A percentile compares a stretch with the other conserved stretches of the same genome.
These are phyloP conservation scores for Naumovozyma dairenensis DNA, from an alignment of 805 yeast genomes.

Conservation along the genomic window DNA sequence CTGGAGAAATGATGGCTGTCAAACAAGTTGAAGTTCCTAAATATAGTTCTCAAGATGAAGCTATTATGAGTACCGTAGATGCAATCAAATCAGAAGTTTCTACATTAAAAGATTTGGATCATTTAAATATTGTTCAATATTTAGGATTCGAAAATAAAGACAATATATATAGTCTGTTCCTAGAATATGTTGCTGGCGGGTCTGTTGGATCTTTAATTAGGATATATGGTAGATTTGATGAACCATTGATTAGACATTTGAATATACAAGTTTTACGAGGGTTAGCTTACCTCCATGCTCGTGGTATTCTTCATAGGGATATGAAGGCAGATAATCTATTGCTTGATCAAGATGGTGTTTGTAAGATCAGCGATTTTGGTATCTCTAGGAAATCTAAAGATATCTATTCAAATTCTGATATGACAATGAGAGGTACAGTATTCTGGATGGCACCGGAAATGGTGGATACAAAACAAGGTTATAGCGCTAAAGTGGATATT, in stretches of 20 bases:
- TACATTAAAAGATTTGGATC: slow-evolving; percentile 88
- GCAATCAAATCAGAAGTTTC: slow-evolving; percentile 87
- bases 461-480: slow-evolving; percentile 85
- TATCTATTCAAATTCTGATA: slow-evolving; percentile 84
- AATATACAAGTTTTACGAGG: slow-evolving; percentile 79
- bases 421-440: slow-evolving; percentile 98
- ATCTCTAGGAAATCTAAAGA: slow-evolving; percentile 80
- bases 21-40: slow-evolving; percentile 76
- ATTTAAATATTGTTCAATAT: slow-evolving; percentile 89
- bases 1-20: slow-evolving; percentile 98
- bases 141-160: slow-evolving; percentile 78
- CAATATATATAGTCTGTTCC: slow-evolving; percentile 70
- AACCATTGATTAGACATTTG: slow-evolving; percentile 57
- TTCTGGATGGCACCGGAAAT: slow-evolving; percentile 99
- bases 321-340: slow-evolving; percentile 91
- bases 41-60: slow-evolving; percentile 33
- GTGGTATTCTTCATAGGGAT: slow-evolving; percentile 87
- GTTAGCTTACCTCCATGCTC: slow-evolving; percentile 73
- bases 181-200: slow-evolving; percentile 98
- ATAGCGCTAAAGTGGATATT: slow-evolving; percentile 94
- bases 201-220: slow-evolving; percentile 81
- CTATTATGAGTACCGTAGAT: slow-evolving; percentile 54
- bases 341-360: slow-evolving; percentile 82
- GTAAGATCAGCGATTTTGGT: slow-evolving; percentile 95
- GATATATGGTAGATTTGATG: slow-evolving; percentile 78